Base-by-base conservation (phyloP, 2,329 filamentous ascomycete species). In the Ceratocystis lukuohia region DNA sequence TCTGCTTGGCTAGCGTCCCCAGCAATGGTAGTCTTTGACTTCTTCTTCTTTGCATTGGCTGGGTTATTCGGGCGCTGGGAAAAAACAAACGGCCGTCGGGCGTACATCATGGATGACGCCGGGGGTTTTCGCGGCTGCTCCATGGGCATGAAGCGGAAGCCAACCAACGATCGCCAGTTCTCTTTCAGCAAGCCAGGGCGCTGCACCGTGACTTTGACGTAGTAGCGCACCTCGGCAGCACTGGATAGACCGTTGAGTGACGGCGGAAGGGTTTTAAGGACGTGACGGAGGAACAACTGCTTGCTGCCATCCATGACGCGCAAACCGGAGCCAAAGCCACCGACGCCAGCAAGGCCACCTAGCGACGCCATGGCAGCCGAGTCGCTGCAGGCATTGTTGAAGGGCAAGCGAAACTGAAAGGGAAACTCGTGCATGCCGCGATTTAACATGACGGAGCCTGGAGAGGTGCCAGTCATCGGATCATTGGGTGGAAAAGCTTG, bases 181-280 rank as follows among this genome's bases (percentile, higher is more conserved):
- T 96, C 91, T 73, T 93, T 93, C 76, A 95, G 90, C 68, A 96
- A 81, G 15, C 88, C 87, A 0, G 91, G 91, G n/a, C 91, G 82
- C 72, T 91, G 89, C 5, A 97, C 86, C 0, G 94, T 97, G n/a
- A 88, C 91, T 75, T 99, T 99, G 73, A 97, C 82, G 74, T 89
- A 99, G 76, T 99, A 99, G 70, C 87, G 84, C 68, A 97, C 92
- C 75, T 96, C 91, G 25, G 92, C 93, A 74, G 92, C 85, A 41
- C 87, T 88, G 0, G 90, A 89, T 70, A 94, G 92, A 2, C 90
- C 91, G n/a, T 83, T 89, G 65, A 97, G 78, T 3, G 91, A 95
- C 0, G 94, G 94, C 4, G 94, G 94, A 10, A 99, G 80, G 0
- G 92, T 96, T 71, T 86, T 85, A 72, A 88, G 94, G 69, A 94